Percentiles rank a stretch among this genome's conserved stretches.
phyloP scores from a whole-genome alignment of 2,329 filamentous ascomycete species.

The Aureobasidium sp. region DNA sequence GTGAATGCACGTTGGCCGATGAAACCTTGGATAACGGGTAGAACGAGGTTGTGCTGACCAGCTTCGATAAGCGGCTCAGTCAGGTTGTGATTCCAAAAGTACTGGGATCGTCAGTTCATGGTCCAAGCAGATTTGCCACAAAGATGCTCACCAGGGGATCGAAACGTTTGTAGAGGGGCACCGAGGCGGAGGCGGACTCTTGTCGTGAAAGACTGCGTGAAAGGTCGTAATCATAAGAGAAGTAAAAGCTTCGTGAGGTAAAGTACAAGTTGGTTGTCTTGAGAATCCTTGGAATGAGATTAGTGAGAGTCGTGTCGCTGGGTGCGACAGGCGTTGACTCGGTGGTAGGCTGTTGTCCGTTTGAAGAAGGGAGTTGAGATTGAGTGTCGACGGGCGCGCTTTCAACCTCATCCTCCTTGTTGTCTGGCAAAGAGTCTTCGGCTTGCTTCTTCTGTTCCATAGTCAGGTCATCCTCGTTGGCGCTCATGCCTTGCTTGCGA shows the following conservation, averaged over 20 bases:
- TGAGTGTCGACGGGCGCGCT: constrained; percentile 31
- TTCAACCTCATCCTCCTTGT: constrained; percentile 20
- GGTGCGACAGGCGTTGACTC: neutral
- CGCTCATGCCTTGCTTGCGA: constrained; percentile 59
- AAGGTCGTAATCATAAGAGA: constrained; percentile 89
- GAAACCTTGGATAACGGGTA: constrained; percentile 90
- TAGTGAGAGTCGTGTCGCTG: constrained; percentile 19
- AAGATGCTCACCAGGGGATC: constrained; percentile 50
- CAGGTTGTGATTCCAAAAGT: constrained; percentile 85
- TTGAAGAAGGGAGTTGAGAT: neutral
- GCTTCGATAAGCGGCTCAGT: constrained; percentile 63
- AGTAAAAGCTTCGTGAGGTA: constrained; percentile 77
- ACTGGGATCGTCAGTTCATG: constrained; percentile 34
- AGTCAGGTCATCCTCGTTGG: constrained; percentile 32
- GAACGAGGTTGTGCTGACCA: constrained; percentile 59
- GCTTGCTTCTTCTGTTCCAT: constrained; percentile 27
- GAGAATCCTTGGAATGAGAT: constrained; percentile 71
- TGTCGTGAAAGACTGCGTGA: constrained; percentile 53
- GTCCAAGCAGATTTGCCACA: constrained; percentile 13
- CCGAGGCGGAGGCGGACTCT: constrained; percentile 33
- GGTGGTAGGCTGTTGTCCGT: neutral
- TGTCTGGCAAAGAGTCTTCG: constrained; percentile 22
- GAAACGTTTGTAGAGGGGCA: constrained; percentile 61
- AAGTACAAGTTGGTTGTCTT: constrained; percentile 79
- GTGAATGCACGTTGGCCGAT: constrained; percentile 78